Evolutionary conservation across 2,329 filamentous ascomycete species (phyloP), one percentile per base, ranked within the genome.

Genomic region (Trichoderma simmonsii): DNA sequence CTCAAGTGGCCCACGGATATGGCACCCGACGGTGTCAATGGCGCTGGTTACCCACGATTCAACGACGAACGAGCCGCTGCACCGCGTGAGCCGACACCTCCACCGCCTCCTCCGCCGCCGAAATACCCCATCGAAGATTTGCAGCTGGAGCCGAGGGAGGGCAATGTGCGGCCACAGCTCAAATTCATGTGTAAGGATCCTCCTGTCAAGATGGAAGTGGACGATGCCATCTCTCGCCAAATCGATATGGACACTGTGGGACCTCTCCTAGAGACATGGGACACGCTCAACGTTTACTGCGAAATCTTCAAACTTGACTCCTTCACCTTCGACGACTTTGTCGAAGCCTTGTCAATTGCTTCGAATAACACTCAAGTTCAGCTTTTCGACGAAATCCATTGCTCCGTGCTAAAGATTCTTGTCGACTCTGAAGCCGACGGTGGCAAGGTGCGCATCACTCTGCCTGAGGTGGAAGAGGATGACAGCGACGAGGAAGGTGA

Each of bases 111-210:
- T 3, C 92, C 93, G 1, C 89, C 91, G 1, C 91, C 96, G 73
- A 98, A 97, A 79, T 98, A 98, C 80, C 96, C 96, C 0, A 97
- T 97, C 73, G 96, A 99, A 78, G 96, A 99, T 82, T 83, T 98
- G 63, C 92, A 97, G 75, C 86, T 98, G 28, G 87, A 91, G 26
- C 91, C 92, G 2, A 88, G 89, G 71, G 87, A 91, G 67, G 89
- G 86, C 30, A 81, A 86, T 56, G 87, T 90, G 71, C 90, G 96
- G 15, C 96, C 96, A 3, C 83, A 88, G 1, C 83, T 98, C 61
- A 93, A 93, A 71, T 97, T 93, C 78, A 85, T 97, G 76, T 93
- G 92, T 73, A 87, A 86, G 67, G 88, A 94, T 71, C 86, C 88
- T 11, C 86, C 88, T 1, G 83, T 87, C 57, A 81, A 86, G 6